Evolutionary conservation across 2,329 filamentous ascomycete species (phyloP).

Genomic region (Chaetomium olivaceum): DNA sequence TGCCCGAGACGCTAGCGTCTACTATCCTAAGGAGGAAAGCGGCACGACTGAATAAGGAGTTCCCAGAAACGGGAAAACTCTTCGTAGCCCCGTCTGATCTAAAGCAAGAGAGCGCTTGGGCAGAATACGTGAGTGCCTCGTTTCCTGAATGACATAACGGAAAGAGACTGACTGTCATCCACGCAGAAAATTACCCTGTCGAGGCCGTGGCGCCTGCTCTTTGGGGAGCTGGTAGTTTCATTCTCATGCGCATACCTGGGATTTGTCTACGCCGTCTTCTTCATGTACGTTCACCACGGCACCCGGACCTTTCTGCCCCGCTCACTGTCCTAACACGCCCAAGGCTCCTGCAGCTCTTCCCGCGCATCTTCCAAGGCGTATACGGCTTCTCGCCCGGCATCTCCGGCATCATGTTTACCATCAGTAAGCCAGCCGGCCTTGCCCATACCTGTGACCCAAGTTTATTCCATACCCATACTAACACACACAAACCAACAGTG

Average conservation of each 20-base stretch:
- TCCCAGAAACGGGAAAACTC: slow-evolving; percentile 12
- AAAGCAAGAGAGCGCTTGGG: slow-evolving; percentile 24
- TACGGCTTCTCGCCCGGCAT: slow-evolving; percentile 37
- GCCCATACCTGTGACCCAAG: too few species aligned
- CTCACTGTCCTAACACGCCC: neutral
- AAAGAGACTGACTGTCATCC: slow-evolving; percentile 3
- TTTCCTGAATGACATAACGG: neutral
- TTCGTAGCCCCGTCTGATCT: slow-evolving; percentile 32
- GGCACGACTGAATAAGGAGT: slow-evolving; percentile 31
- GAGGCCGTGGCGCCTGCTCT: slow-evolving; percentile 37
- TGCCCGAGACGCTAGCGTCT: slow-evolving; percentile 34
- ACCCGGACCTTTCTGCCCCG: neutral
- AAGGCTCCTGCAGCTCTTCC: slow-evolving; percentile 34
- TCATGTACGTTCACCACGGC: slow-evolving; percentile 29
- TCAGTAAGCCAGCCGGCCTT: slow-evolving; percentile 22
- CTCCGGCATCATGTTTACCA: slow-evolving; percentile 32
- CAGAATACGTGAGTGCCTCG: slow-evolving; percentile 27
- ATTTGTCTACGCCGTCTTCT: slow-evolving; percentile 40
- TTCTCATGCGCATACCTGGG: slow-evolving; percentile 37
- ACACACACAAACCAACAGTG: slow-evolving; percentile 23
- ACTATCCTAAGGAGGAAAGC: slow-evolving; percentile 32
- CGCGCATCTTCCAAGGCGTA: slow-evolving; percentile 33
- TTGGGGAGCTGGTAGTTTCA: slow-evolving; percentile 36
- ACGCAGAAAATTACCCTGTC: slow-evolving; percentile 35
- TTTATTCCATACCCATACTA: too few species aligned